These are phyloP conservation scores for Pachysolen tannophilus DNA, from an alignment of 805 yeast species.

Conservation along the genomic window DNA sequence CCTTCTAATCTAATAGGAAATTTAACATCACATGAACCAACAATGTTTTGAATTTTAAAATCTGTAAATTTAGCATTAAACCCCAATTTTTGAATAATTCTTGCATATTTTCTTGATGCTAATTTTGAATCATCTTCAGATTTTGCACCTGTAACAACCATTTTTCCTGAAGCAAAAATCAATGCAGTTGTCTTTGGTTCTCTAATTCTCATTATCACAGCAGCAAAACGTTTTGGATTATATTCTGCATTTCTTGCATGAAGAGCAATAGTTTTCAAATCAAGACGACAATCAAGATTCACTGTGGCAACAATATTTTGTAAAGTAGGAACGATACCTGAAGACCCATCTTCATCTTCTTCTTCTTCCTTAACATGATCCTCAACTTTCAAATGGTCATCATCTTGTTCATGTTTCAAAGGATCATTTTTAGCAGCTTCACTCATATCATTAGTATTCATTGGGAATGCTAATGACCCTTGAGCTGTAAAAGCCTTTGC, in stretches of 20 bases:
- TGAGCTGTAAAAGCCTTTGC: slow-evolving; percentile 68
- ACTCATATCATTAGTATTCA: slow-evolving; percentile 30
- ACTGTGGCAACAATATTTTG: slow-evolving; percentile 98
- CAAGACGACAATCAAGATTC: slow-evolving; percentile 90
- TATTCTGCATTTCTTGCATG: slow-evolving; percentile 99
- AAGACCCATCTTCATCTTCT: slow-evolving; percentile 68
- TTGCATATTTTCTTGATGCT: slow-evolving; percentile 95
- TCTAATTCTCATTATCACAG: slow-evolving; percentile 98
- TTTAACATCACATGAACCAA: slow-evolving; percentile 97
- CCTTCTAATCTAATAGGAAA: slow-evolving; percentile 97
- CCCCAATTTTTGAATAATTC: slow-evolving; percentile 96
- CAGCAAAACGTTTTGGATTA: slow-evolving; percentile 98
- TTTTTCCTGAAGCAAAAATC: slow-evolving; percentile 96
- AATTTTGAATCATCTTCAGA: slow-evolving; percentile 97
- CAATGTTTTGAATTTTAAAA: slow-evolving; percentile 96
- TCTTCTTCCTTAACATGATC: slow-evolving; percentile 12
- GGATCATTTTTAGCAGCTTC: slow-evolving; percentile 14
- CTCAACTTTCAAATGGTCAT: slow-evolving; percentile 29
- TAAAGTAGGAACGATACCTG: slow-evolving; percentile 93
- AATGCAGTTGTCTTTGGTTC: slow-evolving; percentile 98
- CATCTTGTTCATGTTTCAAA: slow-evolving; percentile 9
- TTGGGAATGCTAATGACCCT: slow-evolving; percentile 56
- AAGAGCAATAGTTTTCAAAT: slow-evolving; percentile 91
- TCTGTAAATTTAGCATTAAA: slow-evolving; percentile 97
- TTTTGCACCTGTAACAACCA: slow-evolving; percentile 99